A percentile compares a stretch with the other conserved stretches of the same genome.
Evolutionary conservation across 2,329 filamentous ascomycete genomes (phyloP).

Genomic region (Cladophialophora chaetospira): DNA sequence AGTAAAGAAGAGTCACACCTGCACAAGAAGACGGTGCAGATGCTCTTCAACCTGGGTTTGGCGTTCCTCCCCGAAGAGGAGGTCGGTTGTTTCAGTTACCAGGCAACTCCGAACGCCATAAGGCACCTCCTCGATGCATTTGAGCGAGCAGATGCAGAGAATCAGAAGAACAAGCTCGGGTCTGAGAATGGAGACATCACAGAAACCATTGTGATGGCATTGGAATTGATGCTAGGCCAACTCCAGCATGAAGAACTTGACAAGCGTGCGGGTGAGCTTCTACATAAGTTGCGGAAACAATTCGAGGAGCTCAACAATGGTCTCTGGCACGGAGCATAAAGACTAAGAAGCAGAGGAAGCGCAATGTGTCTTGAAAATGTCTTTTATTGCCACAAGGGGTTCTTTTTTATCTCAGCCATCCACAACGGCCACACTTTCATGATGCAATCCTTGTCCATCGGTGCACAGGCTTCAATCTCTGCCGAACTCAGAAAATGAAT

Average conservation of each 20-base stretch:
- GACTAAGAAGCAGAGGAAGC: not conserved
- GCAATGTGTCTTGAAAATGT: not conserved
- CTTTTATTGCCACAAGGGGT: not conserved
- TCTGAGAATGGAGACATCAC: not conserved
- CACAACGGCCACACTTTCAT: constrained; percentile 1
- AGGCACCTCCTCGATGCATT: constrained; percentile 8
- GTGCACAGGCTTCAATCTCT: not conserved
- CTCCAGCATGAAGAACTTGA: not conserved
- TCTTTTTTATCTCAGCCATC: constrained; percentile 5
- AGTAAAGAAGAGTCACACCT: constrained; percentile 5
- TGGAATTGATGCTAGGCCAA: not conserved
- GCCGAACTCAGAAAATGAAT: not conserved
- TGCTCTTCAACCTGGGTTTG: constrained; percentile 17
- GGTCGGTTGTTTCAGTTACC: constrained; percentile 7
- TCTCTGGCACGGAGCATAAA: not conserved
- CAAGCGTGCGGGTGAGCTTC: not conserved
- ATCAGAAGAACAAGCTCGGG: not conserved
- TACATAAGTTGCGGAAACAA: not conserved
- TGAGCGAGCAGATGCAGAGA: constrained; percentile 8
- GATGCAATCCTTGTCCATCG: constrained; percentile 1
- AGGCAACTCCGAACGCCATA: constrained; percentile 1
- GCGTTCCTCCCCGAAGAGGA: constrained; percentile 12
- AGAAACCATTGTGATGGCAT: not conserved
- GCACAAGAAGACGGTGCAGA: constrained; percentile 10
- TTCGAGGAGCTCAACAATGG: not conserved